Evolutionary conservation across 345 rosid species (phyloP).

Genomic region (Arabis alpina): DNA sequence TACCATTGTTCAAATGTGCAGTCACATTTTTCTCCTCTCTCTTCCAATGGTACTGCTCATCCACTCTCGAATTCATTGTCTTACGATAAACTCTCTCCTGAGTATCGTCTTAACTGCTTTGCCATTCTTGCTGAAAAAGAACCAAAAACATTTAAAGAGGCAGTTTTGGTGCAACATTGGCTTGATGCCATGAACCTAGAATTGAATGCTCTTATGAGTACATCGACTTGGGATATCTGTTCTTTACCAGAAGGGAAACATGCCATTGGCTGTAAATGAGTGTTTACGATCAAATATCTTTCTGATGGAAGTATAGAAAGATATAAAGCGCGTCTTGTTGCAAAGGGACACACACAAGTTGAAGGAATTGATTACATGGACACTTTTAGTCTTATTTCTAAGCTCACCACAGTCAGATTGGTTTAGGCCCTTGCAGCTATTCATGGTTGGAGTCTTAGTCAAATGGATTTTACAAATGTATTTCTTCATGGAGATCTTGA

Average conservation of each 20-base stretch:
- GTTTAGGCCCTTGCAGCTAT: neutral
- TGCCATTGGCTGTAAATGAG: too few relatives aligned
- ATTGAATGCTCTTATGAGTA: neutral
- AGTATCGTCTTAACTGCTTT: conserved; percentile 6
- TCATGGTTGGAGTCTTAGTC: neutral
- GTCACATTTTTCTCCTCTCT: neutral
- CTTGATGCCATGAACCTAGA: neutral
- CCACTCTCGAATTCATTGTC: neutral
- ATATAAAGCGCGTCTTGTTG: too few relatives aligned
- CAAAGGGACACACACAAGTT: too few relatives aligned
- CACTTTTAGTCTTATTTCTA: too few relatives aligned
- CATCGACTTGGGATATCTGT: too few relatives aligned
- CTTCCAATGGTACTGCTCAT: neutral
- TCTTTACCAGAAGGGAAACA: too few relatives aligned
- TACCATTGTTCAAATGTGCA: too few relatives aligned
- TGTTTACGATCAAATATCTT: too few relatives aligned
- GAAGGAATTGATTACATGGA: too few relatives aligned
- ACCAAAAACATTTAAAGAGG: neutral
- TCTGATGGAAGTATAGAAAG: too few relatives aligned
- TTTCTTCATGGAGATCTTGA: neutral
- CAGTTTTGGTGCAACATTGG: neutral
- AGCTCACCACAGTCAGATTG: neutral
- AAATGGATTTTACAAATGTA: neutral
- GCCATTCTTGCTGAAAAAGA: neutral
- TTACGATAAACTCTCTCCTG: conserved; percentile 2